Percentiles rank a stretch among this genome's conserved stretches.
Conservation (phyloP, 331 rosid genomes). For the Arachis monticola region DNA sequence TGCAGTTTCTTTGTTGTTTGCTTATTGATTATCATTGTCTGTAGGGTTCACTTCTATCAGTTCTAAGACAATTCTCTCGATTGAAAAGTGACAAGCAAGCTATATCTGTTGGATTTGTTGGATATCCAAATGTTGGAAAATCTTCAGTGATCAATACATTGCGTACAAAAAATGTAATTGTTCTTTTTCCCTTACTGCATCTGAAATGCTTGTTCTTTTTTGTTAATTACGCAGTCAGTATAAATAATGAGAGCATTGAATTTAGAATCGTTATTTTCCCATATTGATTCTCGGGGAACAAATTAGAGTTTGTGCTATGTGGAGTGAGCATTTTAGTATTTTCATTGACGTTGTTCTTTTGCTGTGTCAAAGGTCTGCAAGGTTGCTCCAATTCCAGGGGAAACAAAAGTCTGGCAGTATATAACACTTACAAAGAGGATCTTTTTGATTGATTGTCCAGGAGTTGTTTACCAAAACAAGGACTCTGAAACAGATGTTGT, state of each 20-base stretch:
- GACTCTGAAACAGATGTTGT: constrained; percentile 91
- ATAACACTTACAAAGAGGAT: constrained; percentile 96
- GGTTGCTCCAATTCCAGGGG: constrained; percentile 97
- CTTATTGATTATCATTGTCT: constrained; percentile 18
- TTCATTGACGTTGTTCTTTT: constrained; percentile 29
- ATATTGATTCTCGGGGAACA: neutral
- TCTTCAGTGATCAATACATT: constrained; percentile 93
- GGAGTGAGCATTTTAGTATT: constrained; percentile 22
- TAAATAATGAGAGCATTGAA: neutral
- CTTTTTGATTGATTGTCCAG: constrained; percentile 90
- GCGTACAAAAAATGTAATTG: constrained; percentile 79
- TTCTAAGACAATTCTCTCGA: constrained; percentile 88
- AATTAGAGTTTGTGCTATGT: neutral
- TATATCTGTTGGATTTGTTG: constrained; percentile 94
- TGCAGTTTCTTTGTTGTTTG: neutral
- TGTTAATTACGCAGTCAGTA: neutral
- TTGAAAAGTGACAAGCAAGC: constrained; percentile 94
- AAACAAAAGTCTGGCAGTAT: constrained; percentile 96
- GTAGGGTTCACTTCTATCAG: constrained; percentile 93
- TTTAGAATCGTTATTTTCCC: neutral
- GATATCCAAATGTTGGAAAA: constrained; percentile 98
- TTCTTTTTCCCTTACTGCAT: constrained; percentile 38
- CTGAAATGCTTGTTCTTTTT: neutral
- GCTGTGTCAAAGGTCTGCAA: constrained; percentile 78
- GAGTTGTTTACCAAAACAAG: constrained; percentile 80